Percentiles rank a stretch among this genome's conserved stretches.
Conservation (phyloP, 352 stramenopile species). For the Phytopythium delawarense region DNA sequence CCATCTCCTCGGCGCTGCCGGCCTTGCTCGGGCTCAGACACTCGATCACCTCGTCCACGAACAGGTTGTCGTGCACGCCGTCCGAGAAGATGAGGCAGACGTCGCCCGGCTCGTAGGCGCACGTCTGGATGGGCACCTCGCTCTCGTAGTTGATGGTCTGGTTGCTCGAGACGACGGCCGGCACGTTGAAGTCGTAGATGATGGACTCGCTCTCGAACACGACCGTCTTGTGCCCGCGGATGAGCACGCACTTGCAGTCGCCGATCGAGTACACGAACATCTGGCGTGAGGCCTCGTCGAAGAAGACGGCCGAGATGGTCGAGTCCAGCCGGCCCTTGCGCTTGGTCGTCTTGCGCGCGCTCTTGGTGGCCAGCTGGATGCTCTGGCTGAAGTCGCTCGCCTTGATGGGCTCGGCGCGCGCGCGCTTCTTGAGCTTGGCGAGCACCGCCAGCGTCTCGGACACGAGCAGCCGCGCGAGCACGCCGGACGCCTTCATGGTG, state of each 20-base stretch:
- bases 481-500: slow-evolving; percentile 80
- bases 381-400: slow-evolving; percentile 53
- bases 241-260: slow-evolving; percentile 85
- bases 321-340: slow-evolving; percentile 82
- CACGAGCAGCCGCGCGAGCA: slow-evolving; percentile 75
- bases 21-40: slow-evolving; percentile 42
- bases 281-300: slow-evolving; percentile 58
- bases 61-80: slow-evolving; percentile 86
- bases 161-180: slow-evolving; percentile 82
- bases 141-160: slow-evolving; percentile 77
- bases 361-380: slow-evolving; percentile 71
- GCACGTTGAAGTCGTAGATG: slow-evolving; percentile 90
- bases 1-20: slow-evolving; percentile 68
- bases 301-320: slow-evolving; percentile 78
- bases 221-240: slow-evolving; percentile 46
- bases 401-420: slow-evolving; percentile 48
- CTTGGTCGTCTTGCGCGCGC: slow-evolving; percentile 61
- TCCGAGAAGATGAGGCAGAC: slow-evolving; percentile 85
- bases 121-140: slow-evolving; percentile 71
- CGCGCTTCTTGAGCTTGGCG: slow-evolving; percentile 63
- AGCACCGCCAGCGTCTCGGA: slow-evolving; percentile 68
- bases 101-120: slow-evolving; percentile 66
- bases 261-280: slow-evolving; percentile 87
- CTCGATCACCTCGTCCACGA: slow-evolving; percentile 74
- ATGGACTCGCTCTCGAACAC: slow-evolving; percentile 88